A percentile compares a stretch with the other conserved stretches of the same genome.
phyloP scores from a whole-genome alignment of 2,329 filamentous ascomycete species.

The Colletotrichum zoysiae region DNA sequence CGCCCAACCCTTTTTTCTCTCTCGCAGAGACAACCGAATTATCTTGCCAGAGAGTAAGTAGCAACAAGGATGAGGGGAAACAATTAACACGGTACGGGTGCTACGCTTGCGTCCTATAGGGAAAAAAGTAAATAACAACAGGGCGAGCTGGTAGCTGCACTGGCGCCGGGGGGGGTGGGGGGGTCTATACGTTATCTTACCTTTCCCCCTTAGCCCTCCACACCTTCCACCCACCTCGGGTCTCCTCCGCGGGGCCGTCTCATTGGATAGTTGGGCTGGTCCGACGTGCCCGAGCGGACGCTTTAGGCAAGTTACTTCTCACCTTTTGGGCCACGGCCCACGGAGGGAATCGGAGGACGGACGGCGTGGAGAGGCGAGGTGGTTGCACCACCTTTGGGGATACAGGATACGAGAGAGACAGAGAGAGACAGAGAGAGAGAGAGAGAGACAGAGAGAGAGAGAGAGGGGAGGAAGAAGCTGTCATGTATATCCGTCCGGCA shows the following conservation, averaged over 20 bases:
- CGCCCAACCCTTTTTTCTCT: neutral
- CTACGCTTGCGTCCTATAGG: too few species aligned
- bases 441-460: too few species aligned
- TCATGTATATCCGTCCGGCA: neutral
- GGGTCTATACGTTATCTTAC: neutral
- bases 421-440: too few species aligned
- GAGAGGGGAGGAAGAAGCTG: neutral
- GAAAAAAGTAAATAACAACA: neutral
- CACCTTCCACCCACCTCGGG: neutral
- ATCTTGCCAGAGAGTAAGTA: neutral
- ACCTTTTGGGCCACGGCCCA: constrained; percentile 18
- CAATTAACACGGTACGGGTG: neutral
- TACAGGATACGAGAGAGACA: too few species aligned
- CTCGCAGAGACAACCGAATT: neutral
- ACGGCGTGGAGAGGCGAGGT: constrained; percentile 5
- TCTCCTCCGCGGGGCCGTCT: neutral
- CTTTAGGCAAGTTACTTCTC: constrained; percentile 21
- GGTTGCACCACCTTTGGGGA: neutral
- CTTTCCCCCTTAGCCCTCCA: neutral
- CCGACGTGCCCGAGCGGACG: constrained; percentile 6
- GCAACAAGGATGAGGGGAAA: neutral
- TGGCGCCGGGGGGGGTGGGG: too few species aligned
- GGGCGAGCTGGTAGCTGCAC: neutral
- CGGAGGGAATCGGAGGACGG: constrained; percentile 37
- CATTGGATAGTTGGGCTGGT: neutral